Evolutionary conservation across 306 rosid species (phyloP).

Genomic region (Prunus salicina): DNA sequence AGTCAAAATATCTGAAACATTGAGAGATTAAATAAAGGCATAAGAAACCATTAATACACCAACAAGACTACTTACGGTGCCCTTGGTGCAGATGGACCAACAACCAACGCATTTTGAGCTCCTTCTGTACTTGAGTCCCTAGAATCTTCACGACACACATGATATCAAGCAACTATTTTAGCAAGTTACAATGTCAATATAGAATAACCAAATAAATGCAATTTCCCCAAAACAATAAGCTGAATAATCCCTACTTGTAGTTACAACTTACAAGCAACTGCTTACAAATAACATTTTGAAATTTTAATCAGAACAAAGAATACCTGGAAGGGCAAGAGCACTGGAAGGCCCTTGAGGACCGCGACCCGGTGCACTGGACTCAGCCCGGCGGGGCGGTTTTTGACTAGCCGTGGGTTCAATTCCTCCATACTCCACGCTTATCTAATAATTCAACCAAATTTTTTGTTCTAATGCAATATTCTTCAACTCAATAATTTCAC

Average conservation of each 20-base stretch:
- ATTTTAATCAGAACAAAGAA: neutral
- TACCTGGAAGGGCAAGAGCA: conserved; percentile 82
- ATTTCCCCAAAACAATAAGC: neutral
- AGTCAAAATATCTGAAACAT: neutral
- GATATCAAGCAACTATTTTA: conserved; percentile 2
- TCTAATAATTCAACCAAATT: conserved; percentile 33
- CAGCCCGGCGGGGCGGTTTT: conserved; percentile 40
- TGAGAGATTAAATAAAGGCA: neutral
- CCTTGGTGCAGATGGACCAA: conserved; percentile 76
- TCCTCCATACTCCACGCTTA: conserved; percentile 70
- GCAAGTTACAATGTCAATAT: neutral
- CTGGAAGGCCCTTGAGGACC: conserved; percentile 49
- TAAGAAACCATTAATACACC: neutral
- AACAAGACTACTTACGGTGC: conserved; percentile 41
- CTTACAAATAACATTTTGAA: neutral
- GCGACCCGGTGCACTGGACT: conserved; percentile 27
- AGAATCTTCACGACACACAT: conserved; percentile 56
- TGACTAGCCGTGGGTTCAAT: conserved; percentile 35
- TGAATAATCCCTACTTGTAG: neutral
- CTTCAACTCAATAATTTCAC: neutral
- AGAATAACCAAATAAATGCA: neutral
- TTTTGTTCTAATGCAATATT: neutral
- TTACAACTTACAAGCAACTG: neutral
- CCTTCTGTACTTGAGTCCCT: conserved; percentile 45
- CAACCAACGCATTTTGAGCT: conserved; percentile 69